Percentiles rank a stretch among this genome's conserved stretches.
Conservation (phyloP, 2,329 filamentous ascomycete genomes). For the Exophiala lecanii-corni region DNA sequence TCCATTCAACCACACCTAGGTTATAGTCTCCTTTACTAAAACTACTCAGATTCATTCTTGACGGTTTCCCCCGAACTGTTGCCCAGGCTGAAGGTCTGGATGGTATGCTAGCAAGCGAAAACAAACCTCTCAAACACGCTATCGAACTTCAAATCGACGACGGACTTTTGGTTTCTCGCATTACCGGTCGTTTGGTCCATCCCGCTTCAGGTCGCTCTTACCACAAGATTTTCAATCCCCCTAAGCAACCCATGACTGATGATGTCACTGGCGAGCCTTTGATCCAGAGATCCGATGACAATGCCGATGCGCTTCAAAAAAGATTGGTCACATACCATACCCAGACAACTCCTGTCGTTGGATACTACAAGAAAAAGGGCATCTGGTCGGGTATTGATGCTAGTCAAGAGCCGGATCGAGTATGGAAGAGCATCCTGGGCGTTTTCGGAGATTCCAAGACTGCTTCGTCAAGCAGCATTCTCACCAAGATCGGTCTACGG, state of each 20-base stretch:
- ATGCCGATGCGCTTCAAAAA: slow-evolving; percentile 93
- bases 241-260: slow-evolving; percentile 89
- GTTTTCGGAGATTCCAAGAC: slow-evolving; percentile 68
- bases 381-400: slow-evolving; percentile 97
- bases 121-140: slow-evolving; percentile 87
- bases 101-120: slow-evolving; percentile 73
- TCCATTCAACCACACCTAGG: neutral
- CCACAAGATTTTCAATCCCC: slow-evolving; percentile 98
- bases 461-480: slow-evolving; percentile 38
- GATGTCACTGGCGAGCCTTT: slow-evolving; percentile 95
- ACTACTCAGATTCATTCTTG: slow-evolving; percentile 80
- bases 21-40: slow-evolving; percentile 24
- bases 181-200: slow-evolving; percentile 93
- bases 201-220: slow-evolving; percentile 94
- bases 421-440: slow-evolving; percentile 87
- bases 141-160: slow-evolving; percentile 97
- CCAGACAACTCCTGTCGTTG: slow-evolving; percentile 87
- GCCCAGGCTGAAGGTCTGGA: slow-evolving; percentile 93
- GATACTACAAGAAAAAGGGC: slow-evolving; percentile 94
- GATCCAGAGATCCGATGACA: slow-evolving; percentile 95
- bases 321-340: slow-evolving; percentile 87
- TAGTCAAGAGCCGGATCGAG: slow-evolving; percentile 89
- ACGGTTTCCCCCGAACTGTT: slow-evolving; percentile 96
- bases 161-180: slow-evolving; percentile 84
- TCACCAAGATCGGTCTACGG: slow-evolving; percentile 51